Conservation (phyloP, 306 rosid species). For the Comarum palustre region DNA sequence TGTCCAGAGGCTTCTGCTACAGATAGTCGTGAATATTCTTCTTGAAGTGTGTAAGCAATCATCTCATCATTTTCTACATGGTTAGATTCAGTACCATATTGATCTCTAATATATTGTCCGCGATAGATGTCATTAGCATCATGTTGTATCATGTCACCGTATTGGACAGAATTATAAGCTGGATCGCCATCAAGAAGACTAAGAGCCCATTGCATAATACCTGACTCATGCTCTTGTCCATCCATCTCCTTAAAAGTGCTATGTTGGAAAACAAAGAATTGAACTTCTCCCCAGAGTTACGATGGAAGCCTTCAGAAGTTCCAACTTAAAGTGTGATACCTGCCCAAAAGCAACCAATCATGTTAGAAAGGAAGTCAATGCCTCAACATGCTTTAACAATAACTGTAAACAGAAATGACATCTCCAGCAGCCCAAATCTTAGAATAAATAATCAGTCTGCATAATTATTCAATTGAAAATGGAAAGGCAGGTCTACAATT, state of each 20-base stretch:
- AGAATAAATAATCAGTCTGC: background rate
- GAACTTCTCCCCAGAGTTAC: slow-evolving; percentile 2
- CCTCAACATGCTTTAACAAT: background rate
- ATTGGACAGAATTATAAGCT: slow-evolving; percentile 40
- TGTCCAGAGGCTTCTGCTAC: slow-evolving; percentile 45
- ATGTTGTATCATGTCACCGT: slow-evolving; percentile 35
- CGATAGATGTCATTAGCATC: slow-evolving; percentile 37
- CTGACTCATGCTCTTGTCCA: slow-evolving; percentile 55
- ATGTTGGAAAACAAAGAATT: background rate
- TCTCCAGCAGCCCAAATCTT: background rate
- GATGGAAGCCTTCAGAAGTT: slow-evolving; percentile 20
- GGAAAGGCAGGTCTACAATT: background rate
- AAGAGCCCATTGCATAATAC: slow-evolving; percentile 61
- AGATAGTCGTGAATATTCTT: slow-evolving; percentile 58
- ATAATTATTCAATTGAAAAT: background rate
- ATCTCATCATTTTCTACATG: slow-evolving; percentile 73
- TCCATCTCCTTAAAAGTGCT: slow-evolving; percentile 41
- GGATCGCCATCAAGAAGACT: slow-evolving; percentile 53
- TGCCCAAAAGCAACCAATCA: slow-evolving; percentile 19
- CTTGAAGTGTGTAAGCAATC: slow-evolving; percentile 74
- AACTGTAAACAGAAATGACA: background rate
- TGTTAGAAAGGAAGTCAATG: background rate
- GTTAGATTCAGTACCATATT: slow-evolving; percentile 38
- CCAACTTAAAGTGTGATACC: slow-evolving; percentile 1
- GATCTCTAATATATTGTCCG: slow-evolving; percentile 41